Base-by-base conservation (phyloP, 768 basidiomycete genomes). In the Suillus bovinus region DNA sequence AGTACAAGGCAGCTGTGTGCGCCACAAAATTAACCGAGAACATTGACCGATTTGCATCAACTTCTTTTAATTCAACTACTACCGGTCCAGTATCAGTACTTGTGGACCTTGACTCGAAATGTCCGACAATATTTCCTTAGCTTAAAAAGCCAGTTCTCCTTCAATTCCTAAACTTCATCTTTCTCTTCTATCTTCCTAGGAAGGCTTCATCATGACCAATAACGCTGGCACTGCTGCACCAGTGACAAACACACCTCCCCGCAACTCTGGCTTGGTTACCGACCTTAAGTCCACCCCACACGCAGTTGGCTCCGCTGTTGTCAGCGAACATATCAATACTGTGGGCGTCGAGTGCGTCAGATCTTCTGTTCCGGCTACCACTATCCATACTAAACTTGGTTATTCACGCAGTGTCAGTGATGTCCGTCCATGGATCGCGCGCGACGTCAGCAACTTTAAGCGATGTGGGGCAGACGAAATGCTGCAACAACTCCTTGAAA, bases 251-350 rank as follows among this genome's bases (percentile, higher is more conserved):
- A 38, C 54, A 10, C 36, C 24, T 38, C 11, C 5, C 52, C 54
- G 22, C 38, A 55, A 24, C 16, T 38, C 54, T 54, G 22, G 9
- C 17, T 29, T 50, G 49, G 14, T 17, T 9, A 1, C 27, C 27
- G 47, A 49, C 5, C 31, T 53, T 33, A 60, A 60, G 33, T 34
- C 59, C 20, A 60, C 50, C 20, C 59, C 59, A 34, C 31, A 34
- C 22, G 59, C 50, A 20, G 22, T 46, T 14, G 49, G 59, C 11
- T 31, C 59, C 5, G 22, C 50, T 10, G 22, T 16, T 13, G 17
- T 27, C 20, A 57, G 59, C 52, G 52, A 60, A 27, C 16, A 31
- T 13, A 60, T 60, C 16, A 4, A 33, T 2, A 27, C 33, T 38
- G 16, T 36, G 16, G 59, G 52, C 17, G 34, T 22, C 16, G 10